Evolutionary conservation across 768 basidiomycete species (phyloP), one percentile per base, ranked within the genome.

Genomic region (Gloeophyllum trabeum): DNA sequence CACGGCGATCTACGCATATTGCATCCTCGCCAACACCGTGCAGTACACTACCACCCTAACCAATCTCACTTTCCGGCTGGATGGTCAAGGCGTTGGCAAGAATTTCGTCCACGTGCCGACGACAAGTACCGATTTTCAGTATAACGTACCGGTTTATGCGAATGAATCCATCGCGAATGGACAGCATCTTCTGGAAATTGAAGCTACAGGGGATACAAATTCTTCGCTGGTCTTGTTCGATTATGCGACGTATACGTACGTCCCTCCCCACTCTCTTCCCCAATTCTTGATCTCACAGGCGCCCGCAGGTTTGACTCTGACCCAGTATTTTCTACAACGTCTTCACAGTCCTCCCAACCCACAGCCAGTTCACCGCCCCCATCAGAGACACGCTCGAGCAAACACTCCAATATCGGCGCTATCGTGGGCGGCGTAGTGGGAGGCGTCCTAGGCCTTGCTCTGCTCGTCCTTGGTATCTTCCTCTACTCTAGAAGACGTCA

Each of bases 111-210:
- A 37, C 20, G 20, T 7, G 12, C 36, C 36, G 7, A 7, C 12
- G 13, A 21, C 36, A 7, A 10, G 10, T 19, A 37, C 36, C 7
- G 20, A 12, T 10, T 37, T 37, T 21, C 7, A 13, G 20, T 37
- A 37, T 19, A 37, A 37, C 36, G 36, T 37, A 12, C 36, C 36
- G 10, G 36, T 37, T 10, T 37, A 37, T 19, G 20, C 20, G 36
- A 37, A 37, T 21, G 20, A 12, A 37, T 37, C 36, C 12, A 37
- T 37, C 10, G 13, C 10, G 10, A 37, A 37, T 19, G 36, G 10
- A 10, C 36, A 13, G 36, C 36, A 37, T 19, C 7, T 19, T 21
- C 20, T 37, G 12, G 20, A 37, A 19, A 10, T 37, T 10, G 36
- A 37, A 21, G 36, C 36, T 13, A 10, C 10, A 7, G 36, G 10